phyloP scores from a whole-genome alignment of 768 basidiomycete genomes.

The Stropharia rugosoannulata region DNA sequence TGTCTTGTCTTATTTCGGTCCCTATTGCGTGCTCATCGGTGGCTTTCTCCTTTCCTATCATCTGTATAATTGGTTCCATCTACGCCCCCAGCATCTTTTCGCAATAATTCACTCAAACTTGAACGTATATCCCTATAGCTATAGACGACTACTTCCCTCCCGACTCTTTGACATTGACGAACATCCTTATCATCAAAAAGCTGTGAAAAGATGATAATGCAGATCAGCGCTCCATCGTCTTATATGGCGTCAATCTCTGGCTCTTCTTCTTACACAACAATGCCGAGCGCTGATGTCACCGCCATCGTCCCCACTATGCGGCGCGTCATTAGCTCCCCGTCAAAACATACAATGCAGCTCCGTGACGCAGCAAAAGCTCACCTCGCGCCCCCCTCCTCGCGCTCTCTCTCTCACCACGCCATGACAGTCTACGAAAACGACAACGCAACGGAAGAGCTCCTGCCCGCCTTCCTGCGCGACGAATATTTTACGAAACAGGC shows the following conservation, averaged over 20 bases:
- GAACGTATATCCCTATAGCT: not conserved
- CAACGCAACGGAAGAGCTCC: not conserved
- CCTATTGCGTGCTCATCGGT: slow-evolving; percentile 5
- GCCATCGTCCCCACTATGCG: not conserved
- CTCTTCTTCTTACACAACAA: not conserved
- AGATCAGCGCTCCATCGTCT: not conserved
- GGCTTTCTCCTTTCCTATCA: slow-evolving; percentile 5
- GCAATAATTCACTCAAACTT: not conserved
- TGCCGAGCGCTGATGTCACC: not conserved
- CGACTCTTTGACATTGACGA: not conserved
- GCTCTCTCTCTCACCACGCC: not conserved
- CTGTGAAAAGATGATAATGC: slow-evolving; percentile 1
- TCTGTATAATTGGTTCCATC: slow-evolving; percentile 3
- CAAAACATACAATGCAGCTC: not conserved
- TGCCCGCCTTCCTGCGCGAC: slow-evolving; percentile 1
- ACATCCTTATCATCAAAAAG: not conserved
- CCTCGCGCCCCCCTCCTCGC: not conserved
- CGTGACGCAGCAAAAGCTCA: not conserved
- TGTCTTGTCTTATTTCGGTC: slow-evolving; percentile 4
- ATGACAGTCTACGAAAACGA: not conserved
- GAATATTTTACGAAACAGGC: slow-evolving; percentile 2
- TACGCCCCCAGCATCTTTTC: not conserved
- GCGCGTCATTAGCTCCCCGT: slow-evolving; percentile 2
- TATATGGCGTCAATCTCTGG: not conserved
- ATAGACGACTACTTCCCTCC: not conserved